Evolutionary conservation across 805 yeast species (phyloP), one percentile per base, ranked within the genome.

Genomic region (Yamadazyma phyllophila): DNA sequence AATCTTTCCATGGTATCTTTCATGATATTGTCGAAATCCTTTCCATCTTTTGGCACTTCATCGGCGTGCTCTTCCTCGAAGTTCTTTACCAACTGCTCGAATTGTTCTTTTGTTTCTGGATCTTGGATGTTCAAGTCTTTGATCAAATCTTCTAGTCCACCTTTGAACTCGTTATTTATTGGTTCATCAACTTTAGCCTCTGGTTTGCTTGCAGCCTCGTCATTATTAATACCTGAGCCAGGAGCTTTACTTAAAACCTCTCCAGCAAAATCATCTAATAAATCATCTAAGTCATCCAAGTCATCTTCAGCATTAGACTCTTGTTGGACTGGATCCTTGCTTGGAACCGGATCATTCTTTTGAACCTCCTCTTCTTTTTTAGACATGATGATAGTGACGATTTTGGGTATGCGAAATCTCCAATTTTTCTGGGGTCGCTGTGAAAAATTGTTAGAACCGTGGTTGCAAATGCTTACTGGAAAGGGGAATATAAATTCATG

Each of bases 201-300:
- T 9, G 26, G 48, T 16, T 46, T 45, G 16, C 46, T 51, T 1
- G 50, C 37, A 2, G 26, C 30, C 27, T 73, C 75, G 20, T 69
- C 67, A 37, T 67, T 62, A 26, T 62, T 59, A 17, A 53, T 31
- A 9, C 60, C 68, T 0, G 77, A 66, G 3, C 82, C 86, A 1
- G 85, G 86, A 1, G 85, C 83, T 52, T 79, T 73, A 48, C 77
- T 77, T 45, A 85, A 68, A 0, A 83, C 74, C 46, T 82, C 88
- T 49, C 83, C 88, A 35, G 84, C 88, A 60, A 86, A 86, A 51
- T 90, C 97, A 58, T 90, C 96, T 42, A 92, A 71, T 48, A 88
- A 73, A 56, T 88, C 96, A 54, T 88, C 96, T 50, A 88, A 74
- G 54, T 88, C 95, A 56, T 83, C 88, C 42, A 80, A 67, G 43